These are phyloP conservation scores for Aspergillus sp. DNA, from an alignment of 2,329 filamentous ascomycete species.

Conservation along the genomic window DNA sequence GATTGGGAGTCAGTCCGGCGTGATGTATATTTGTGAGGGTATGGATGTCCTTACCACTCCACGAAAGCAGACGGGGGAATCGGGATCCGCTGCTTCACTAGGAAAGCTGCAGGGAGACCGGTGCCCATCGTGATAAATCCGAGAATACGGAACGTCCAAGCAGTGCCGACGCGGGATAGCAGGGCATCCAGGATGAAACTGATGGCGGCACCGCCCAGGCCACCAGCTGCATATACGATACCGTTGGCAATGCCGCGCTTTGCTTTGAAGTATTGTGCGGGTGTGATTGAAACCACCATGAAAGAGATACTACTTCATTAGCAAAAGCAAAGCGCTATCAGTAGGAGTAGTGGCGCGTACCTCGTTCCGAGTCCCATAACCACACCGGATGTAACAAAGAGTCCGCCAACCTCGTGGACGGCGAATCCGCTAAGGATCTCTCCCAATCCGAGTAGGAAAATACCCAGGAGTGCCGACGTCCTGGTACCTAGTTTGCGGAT, in stretches of 20 bases:
- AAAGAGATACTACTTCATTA: constrained; percentile 37
- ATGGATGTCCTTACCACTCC: constrained; percentile 48
- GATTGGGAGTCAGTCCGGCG: no score
- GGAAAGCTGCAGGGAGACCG: constrained; percentile 57
- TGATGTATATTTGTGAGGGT: not conserved
- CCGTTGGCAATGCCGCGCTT: constrained; percentile 60
- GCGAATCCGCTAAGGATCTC: constrained; percentile 53
- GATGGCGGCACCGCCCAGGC: constrained; percentile 58
- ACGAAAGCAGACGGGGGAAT: constrained; percentile 46
- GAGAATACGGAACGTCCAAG: constrained; percentile 43
- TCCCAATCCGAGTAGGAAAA: constrained; percentile 54
- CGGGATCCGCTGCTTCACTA: constrained; percentile 47
- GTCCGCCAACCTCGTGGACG: constrained; percentile 46
- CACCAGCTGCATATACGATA: constrained; percentile 45
- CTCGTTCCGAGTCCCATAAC: constrained; percentile 50
- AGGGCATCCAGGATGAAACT: constrained; percentile 54
- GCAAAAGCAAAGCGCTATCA: not conserved
- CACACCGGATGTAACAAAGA: constrained; percentile 55
- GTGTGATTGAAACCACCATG: constrained; percentile 52
- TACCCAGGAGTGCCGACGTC: constrained; percentile 51
- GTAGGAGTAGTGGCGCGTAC: constrained; percentile 20
- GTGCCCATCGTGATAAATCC: constrained; percentile 57
- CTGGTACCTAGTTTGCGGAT: constrained; percentile 54
- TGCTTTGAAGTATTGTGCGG: constrained; percentile 58
- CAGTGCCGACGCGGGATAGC: constrained; percentile 39